A percentile compares a stretch with the other conserved stretches of the same genome.
Conservation (phyloP, 1,139 yeast species). For the Suhomyces bribrorum region DNA sequence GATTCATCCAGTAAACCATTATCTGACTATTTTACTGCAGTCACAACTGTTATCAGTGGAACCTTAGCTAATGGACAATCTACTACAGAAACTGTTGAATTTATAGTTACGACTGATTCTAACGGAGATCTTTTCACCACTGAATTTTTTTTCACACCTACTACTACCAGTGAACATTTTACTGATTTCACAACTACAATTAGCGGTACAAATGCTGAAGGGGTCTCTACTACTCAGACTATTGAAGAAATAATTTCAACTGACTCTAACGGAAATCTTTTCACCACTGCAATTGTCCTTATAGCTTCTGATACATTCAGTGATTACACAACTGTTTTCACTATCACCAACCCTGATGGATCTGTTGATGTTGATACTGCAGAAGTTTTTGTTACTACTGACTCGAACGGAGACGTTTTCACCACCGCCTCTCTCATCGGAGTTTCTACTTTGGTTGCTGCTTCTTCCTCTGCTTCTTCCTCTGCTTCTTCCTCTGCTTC, state of each 20-base stretch:
- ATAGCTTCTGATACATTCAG: neutral
- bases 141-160: too few species aligned
- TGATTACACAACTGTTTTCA: neutral
- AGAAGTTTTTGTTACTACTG: conserved; percentile 5
- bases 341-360: neutral
- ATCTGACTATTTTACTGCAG: too few species aligned
- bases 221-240: conserved; percentile 10
- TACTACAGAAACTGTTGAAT: too few species aligned
- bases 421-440: conserved; percentile 4
- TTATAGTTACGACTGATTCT: too few species aligned
- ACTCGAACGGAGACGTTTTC: conserved; percentile 2
- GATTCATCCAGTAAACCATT: too few species aligned
- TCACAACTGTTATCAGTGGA: too few species aligned
- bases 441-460: conserved; percentile 9
- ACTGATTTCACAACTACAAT: too few species aligned
- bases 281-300: neutral
- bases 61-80: too few species aligned
- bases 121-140: too few species aligned
- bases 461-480: conserved; percentile 12
- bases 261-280: neutral
- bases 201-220: conserved; percentile 18
- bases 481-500: too few species aligned
- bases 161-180: too few species aligned
- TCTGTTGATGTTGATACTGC: neutral
- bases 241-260: neutral